These are phyloP conservation scores for Erysimum cheiri DNA, from an alignment of 441 rosid genomes.

Conservation along the genomic window DNA sequence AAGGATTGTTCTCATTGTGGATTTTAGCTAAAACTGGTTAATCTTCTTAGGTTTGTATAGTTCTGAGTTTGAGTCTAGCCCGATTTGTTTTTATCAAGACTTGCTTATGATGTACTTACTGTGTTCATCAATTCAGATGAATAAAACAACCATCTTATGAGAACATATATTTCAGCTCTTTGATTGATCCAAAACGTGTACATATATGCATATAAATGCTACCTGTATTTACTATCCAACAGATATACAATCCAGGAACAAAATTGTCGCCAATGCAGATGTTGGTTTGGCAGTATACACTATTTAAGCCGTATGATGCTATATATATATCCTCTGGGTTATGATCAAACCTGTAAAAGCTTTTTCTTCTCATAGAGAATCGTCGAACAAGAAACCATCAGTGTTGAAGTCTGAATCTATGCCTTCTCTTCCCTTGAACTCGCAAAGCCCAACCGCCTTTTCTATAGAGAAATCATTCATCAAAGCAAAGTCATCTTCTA, in stretches of 20 bases:
- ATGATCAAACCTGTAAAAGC: neutral
- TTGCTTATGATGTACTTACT: too few relatives aligned
- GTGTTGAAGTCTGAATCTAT: conserved; percentile 52
- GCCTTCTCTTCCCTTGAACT: conserved; percentile 73
- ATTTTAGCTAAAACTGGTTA: too few relatives aligned
- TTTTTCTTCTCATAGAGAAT: conserved; percentile 34
- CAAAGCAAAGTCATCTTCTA: conserved; percentile 47
- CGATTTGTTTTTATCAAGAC: too few relatives aligned
- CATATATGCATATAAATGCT: conserved; percentile 22
- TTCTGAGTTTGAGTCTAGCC: too few relatives aligned
- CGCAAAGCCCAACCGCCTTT: conserved; percentile 52
- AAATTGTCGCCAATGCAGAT: conserved; percentile 31
- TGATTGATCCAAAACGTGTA: conserved; percentile 10
- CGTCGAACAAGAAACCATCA: conserved; percentile 51
- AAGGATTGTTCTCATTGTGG: too few relatives aligned
- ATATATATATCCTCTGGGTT: too few relatives aligned
- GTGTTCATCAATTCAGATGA: too few relatives aligned
- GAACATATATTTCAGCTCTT: conserved; percentile 8
- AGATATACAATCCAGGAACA: conserved; percentile 31
- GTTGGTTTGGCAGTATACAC: conserved; percentile 31
- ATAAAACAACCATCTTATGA: neutral
- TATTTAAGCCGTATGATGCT: conserved; percentile 23
- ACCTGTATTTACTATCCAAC: conserved; percentile 13
- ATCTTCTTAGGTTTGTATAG: too few relatives aligned
- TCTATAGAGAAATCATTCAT: conserved; percentile 54